These are phyloP conservation scores for Amphibolis antarctica DNA, from an alignment of 106 monocot genomes.

Conservation along the genomic window DNA sequence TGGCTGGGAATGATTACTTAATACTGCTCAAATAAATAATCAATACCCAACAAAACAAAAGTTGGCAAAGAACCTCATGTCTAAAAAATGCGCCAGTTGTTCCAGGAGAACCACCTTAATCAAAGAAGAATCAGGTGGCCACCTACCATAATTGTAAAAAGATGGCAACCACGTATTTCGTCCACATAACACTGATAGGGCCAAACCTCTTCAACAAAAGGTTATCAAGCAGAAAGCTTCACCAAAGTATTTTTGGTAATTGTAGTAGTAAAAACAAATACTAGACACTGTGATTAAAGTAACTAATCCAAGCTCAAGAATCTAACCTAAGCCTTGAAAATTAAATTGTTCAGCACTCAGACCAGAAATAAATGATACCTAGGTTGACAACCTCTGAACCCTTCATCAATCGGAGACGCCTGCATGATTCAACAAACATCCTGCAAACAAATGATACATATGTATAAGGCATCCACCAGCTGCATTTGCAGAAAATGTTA, in stretches of 20 bases:
- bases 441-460: background rate
- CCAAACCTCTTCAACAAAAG: too few relatives aligned
- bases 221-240: too few relatives aligned
- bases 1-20: too few relatives aligned
- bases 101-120: too few relatives aligned
- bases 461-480: background rate
- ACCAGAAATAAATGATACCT: slow-evolving; percentile 27
- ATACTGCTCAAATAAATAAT: too few relatives aligned
- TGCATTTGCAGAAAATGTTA: background rate
- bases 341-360: background rate
- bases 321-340: background rate
- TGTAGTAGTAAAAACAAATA: background rate
- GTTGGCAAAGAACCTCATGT: too few relatives aligned
- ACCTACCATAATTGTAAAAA: too few relatives aligned
- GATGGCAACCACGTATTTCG: too few relatives aligned
- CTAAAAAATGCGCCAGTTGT: too few relatives aligned
- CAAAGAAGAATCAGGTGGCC: too few relatives aligned
- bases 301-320: background rate
- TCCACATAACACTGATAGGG: too few relatives aligned
- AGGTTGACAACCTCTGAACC: slow-evolving; percentile 83
- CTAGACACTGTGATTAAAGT: background rate
- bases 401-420: slow-evolving; percentile 82
- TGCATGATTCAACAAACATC: slow-evolving; percentile 67
- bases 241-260: background rate
- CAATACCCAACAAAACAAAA: too few relatives aligned